A percentile compares a stretch with the other conserved stretches of the same genome.
phyloP scores from a whole-genome alignment of 2,329 filamentous ascomycete species.

The Acrocalymma vagum region DNA sequence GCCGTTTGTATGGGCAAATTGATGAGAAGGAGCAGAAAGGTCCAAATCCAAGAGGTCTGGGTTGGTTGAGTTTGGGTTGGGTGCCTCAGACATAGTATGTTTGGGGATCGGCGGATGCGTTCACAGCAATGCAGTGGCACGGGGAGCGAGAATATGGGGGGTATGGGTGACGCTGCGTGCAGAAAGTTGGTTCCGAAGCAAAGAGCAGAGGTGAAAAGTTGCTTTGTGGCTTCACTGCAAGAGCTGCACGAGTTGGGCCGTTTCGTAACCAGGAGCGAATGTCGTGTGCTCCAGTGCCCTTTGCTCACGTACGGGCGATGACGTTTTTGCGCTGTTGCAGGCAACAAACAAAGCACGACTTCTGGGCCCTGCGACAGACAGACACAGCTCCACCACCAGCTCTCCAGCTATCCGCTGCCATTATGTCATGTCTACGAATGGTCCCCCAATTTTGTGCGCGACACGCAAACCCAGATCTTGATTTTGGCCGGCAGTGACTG shows the following conservation, averaged over 20 bases:
- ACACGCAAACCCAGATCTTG: no score
- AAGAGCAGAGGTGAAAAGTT: slow-evolving; percentile 1
- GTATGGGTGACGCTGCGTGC: not conserved
- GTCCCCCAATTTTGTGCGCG: no score
- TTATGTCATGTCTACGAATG: slow-evolving; percentile 21
- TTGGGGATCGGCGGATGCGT: slow-evolving; percentile 2
- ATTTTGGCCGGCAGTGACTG: no score
- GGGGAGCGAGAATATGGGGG: no score
- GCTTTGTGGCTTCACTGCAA: slow-evolving; percentile 9
- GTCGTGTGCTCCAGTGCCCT: slow-evolving; percentile 25
- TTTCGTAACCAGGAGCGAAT: slow-evolving; percentile 13
- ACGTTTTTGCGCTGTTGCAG: no score
- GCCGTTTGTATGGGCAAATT: slow-evolving; percentile 29
- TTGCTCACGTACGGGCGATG: slow-evolving; percentile 7
- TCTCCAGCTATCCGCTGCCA: slow-evolving; percentile 16
- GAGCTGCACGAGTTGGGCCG: slow-evolving; percentile 9
- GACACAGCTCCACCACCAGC: slow-evolving; percentile 13
- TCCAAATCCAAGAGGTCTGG: slow-evolving; percentile 36
- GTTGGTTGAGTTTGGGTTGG: slow-evolving; percentile 39
- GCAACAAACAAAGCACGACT: slow-evolving; percentile 13
- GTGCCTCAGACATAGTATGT: slow-evolving; percentile 39
- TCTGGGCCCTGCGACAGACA: no score
- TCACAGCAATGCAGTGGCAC: no score
- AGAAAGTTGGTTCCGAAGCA: slow-evolving; percentile 2
- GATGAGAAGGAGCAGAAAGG: slow-evolving; percentile 31